Evolutionary conservation across 1,284 basidiomycete genomes (phyloP), one percentile per base, ranked within the genome.

Genomic region (Mycena sp.): DNA sequence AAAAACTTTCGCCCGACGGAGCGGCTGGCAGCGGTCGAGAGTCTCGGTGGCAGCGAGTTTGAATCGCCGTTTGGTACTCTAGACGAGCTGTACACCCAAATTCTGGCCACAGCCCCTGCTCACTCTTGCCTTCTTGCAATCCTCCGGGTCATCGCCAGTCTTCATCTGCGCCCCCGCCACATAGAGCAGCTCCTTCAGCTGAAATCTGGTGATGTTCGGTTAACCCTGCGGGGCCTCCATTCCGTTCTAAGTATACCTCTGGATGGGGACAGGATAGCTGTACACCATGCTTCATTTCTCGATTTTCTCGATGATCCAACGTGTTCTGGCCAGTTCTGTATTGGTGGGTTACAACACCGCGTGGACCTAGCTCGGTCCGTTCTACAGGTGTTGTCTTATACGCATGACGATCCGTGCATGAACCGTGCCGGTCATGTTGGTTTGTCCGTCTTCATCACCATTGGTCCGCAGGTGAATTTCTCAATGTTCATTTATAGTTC

Each of bases 281-380:
- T 12, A 7, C 35, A 57, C 11, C 55, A 57, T 41, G 55, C 45
- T 6, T 56, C 54, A 40, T 55, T 55, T 14, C 28, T 25, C 2
- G 53, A 55, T 28, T 55, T 55, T 21, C 54, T 56, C 16, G 35
- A 30, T 21, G 14, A 57, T 17, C 55, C 44, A 11, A 16, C 19
- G 1, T 43, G 44, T 6, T 46, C 54, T 4, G 29, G 44, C 3
- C 2, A 4, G 6, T 56, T 46, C 12, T 38, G 11, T 35, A 26
- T 48, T 37, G 44, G 41, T 19, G n/a, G 28, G 35, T 16, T 30
- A 17, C 53, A 55, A 10, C 23, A 41, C 32, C 30, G 53, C 30
- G 17, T 30, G 32, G 30, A 14, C 35, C n/a, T 45, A 3, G 17
- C 53, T 14, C 9, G 17, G 14, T 16, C 9, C 6, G n/a, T 45